Conservation (phyloP, 129 eudicot genomes). For the Flaveria ramosissima region DNA sequence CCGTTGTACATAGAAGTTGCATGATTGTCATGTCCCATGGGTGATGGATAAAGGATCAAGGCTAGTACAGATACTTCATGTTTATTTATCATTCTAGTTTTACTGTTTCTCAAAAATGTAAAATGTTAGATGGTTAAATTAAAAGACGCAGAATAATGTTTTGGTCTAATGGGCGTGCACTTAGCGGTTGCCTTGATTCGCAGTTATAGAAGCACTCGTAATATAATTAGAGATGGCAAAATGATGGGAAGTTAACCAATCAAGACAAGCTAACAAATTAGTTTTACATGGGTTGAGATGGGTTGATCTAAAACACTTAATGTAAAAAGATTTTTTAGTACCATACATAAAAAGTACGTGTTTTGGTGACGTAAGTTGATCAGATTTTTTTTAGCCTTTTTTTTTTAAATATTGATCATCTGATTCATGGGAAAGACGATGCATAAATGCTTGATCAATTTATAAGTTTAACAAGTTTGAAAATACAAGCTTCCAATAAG, state of each 20-base stretch:
- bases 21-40: not conserved
- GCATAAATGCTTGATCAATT: too few species aligned
- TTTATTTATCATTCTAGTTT: conserved; percentile 2
- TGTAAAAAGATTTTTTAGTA: too few species aligned
- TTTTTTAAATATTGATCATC: too few species aligned
- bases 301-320: not conserved
- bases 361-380: too few species aligned
- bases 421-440: too few species aligned
- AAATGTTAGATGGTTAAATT: conserved; percentile 13
- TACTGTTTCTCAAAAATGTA: not conserved
- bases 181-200: not conserved
- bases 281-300: not conserved
- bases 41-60: not conserved
- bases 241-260: not conserved
- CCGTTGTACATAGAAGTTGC: conserved; percentile 31
- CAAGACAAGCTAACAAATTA: not conserved
- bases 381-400: too few species aligned
- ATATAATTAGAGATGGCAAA: not conserved
- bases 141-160: not conserved
- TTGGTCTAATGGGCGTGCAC: not conserved
- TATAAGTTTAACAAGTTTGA: too few species aligned
- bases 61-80: conserved; percentile 18
- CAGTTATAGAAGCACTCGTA: not conserved
- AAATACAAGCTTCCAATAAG: too few species aligned
- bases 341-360: too few species aligned